A percentile compares a stretch with the other conserved stretches of the same genome.
Evolutionary conservation across 176 grass and related monocot genomes (phyloP).

Genomic region (Tuctoria greenei): DNA sequence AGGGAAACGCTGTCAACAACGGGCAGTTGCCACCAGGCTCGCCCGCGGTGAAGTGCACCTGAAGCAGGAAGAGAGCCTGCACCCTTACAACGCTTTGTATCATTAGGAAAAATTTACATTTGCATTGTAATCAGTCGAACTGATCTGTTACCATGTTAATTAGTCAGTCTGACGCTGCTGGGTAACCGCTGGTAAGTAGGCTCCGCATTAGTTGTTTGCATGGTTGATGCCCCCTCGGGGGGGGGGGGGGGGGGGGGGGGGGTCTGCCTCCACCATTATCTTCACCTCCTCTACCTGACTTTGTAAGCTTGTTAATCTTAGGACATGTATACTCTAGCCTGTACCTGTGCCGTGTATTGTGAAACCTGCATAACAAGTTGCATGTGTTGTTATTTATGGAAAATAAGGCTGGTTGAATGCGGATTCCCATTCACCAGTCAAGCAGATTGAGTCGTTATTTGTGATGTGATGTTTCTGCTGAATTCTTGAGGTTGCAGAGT

Average conservation of each 20-base stretch:
- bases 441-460: background rate
- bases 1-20: slow-evolving; percentile 32
- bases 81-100: background rate
- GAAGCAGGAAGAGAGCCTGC: background rate
- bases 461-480: background rate
- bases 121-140: slow-evolving; percentile 40
- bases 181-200: slow-evolving; percentile 41
- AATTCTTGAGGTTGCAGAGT: background rate
- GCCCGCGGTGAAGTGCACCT: slow-evolving; percentile 51
- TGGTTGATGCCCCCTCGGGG: slow-evolving; percentile 19
- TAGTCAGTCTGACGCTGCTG: slow-evolving; percentile 61
- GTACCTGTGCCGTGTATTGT: slow-evolving; percentile 18
- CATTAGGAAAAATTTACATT: slow-evolving; percentile 34
- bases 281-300: slow-evolving; percentile 23
- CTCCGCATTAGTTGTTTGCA: slow-evolving; percentile 39
- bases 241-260: too few species aligned
- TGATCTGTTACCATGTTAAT: slow-evolving; percentile 42
- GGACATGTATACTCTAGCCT: slow-evolving; percentile 30
- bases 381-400: background rate
- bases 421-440: background rate
- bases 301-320: slow-evolving; percentile 51
- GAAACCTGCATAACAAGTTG: slow-evolving; percentile 20
- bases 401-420: slow-evolving; percentile 17
- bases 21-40: slow-evolving; percentile 47
- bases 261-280: slow-evolving; percentile 24